These are phyloP conservation scores for Ceratobasidium sp. DNA, from an alignment of 1,284 basidiomycete genomes.

Conservation along the genomic window DNA sequence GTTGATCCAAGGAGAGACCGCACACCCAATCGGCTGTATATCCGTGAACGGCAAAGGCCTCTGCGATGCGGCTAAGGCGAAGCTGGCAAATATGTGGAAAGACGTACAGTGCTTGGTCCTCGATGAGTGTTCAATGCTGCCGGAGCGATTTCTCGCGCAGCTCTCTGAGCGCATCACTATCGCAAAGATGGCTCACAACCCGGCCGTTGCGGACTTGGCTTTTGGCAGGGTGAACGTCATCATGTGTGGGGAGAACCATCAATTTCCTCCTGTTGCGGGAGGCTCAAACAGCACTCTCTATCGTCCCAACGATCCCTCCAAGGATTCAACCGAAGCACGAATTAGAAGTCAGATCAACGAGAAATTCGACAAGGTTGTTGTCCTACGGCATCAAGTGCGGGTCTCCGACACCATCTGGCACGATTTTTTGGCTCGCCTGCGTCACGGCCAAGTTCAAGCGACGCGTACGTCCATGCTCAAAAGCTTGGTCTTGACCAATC, in stretches of 20 bases:
- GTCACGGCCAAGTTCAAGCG: slow-evolving; percentile 53
- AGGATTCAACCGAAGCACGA: not conserved
- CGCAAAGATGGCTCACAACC: not conserved
- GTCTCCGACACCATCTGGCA: slow-evolving; percentile 57
- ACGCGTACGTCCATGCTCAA: slow-evolving; percentile 55
- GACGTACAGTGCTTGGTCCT: too few species aligned
- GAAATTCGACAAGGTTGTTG: slow-evolving; percentile 54
- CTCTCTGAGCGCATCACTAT: not conserved
- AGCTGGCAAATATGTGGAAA: too few species aligned
- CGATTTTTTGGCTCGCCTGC: slow-evolving; percentile 55
- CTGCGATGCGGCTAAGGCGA: too few species aligned
- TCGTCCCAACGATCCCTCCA: not conserved
- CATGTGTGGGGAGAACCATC: slow-evolving; percentile 48
- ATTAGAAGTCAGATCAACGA: not conserved
- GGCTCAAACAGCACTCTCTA: not conserved
- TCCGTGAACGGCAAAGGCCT: too few species aligned
- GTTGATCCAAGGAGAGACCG: too few species aligned
- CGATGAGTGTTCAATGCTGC: too few species aligned
- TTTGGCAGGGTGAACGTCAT: slow-evolving; percentile 50
- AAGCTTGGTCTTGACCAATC: slow-evolving; percentile 51
- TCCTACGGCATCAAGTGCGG: slow-evolving; percentile 57
- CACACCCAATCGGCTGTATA: too few species aligned
- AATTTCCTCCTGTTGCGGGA: slow-evolving; percentile 46
- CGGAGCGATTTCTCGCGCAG: too few species aligned
- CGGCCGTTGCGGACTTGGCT: too few species aligned